Conservation (phyloP, 2,329 filamentous ascomycete genomes). For the Arthrobotrys musiformis region DNA sequence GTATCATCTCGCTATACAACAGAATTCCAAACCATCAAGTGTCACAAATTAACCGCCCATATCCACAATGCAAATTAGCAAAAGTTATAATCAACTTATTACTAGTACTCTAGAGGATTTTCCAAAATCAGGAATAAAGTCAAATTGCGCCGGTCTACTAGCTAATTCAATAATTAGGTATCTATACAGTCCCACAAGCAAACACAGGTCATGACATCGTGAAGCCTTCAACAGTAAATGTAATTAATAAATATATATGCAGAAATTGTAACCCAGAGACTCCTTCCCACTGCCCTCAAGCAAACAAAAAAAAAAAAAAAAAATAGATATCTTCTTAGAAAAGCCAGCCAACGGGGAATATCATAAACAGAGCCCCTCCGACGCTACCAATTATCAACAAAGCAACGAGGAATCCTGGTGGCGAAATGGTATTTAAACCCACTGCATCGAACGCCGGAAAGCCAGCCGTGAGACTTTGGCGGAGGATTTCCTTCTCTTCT, state of each 20-base stretch:
- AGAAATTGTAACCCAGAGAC: background rate
- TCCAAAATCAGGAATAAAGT: background rate
- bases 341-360: constrained; percentile 23
- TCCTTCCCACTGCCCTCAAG: background rate
- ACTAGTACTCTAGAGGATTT: background rate
- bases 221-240: background rate
- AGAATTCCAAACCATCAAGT: background rate
- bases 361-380: constrained; percentile 5
- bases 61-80: background rate
- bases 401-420: constrained; percentile 12
- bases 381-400: constrained; percentile 11
- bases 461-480: background rate
- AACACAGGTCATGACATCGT: background rate
- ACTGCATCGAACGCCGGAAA: background rate
- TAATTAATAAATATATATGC: background rate
- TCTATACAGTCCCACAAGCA: no score
- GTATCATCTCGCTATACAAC: background rate
- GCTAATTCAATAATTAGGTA: background rate
- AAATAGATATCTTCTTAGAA: background rate
- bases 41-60: constrained; percentile 7
- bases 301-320: no score
- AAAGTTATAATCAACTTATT: background rate
- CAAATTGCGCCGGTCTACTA: background rate
- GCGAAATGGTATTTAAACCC: background rate
- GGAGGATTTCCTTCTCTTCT: constrained; percentile 11